Percentiles rank a stretch among this genome's conserved stretches.
phyloP scores from a whole-genome alignment of 495 filamentous ascomycete species.

The Venustampulla echinocandica region DNA sequence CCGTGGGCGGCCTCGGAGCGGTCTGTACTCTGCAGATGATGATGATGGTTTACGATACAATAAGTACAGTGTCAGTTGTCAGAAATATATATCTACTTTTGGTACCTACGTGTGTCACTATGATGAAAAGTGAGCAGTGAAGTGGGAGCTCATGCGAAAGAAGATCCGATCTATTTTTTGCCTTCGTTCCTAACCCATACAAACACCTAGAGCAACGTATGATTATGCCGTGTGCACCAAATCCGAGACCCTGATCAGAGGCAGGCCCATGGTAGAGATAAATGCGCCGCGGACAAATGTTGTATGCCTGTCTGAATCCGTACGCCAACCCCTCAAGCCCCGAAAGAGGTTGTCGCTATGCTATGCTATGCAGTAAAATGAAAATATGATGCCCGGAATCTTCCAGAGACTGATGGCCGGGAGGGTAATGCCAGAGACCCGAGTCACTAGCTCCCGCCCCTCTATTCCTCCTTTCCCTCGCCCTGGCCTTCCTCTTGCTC shows the following conservation, averaged over 20 bases:
- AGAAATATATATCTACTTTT: no score
- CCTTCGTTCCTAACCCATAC: background rate
- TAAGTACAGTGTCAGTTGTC: no score
- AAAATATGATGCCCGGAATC: background rate
- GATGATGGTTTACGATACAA: no score
- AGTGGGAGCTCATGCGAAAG: background rate
- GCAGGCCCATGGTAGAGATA: no score
- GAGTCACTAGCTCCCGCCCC: no score
- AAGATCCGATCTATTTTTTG: background rate
- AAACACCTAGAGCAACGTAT: slow-evolving; percentile 3
- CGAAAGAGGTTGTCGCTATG: slow-evolving; percentile 8
- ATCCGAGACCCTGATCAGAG: no score
- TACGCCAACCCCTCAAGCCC: slow-evolving; percentile 9
- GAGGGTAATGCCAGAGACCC: no score
- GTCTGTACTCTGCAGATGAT: no score
- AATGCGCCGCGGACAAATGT: slow-evolving; percentile 12
- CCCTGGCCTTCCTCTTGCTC: slow-evolving; percentile 20
- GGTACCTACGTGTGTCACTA: no score
- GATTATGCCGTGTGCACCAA: background rate
- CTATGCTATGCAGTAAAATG: slow-evolving; percentile 19
- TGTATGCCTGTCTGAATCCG: slow-evolving; percentile 4
- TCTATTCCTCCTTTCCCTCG: slow-evolving; percentile 13
- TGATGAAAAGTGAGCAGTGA: no score
- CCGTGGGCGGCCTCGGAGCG: no score
- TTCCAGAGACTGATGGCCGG: no score